A percentile compares a stretch with the other conserved stretches of the same genome.
Conservation (phyloP, 2,329 filamentous ascomycete genomes). For the Penicillium sp. region DNA sequence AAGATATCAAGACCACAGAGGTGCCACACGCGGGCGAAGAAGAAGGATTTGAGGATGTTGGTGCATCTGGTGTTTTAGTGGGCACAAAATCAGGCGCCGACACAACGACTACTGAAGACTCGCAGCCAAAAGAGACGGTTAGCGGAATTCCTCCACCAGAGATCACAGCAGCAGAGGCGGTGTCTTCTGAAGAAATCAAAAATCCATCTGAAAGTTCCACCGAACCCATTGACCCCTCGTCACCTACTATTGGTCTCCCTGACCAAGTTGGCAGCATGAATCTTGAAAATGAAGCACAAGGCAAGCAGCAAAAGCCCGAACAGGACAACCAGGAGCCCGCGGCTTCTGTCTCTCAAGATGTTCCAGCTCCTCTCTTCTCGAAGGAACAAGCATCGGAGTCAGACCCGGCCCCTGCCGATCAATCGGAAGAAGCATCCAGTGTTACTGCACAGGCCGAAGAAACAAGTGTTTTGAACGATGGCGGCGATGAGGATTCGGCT, state of each 20-base stretch:
- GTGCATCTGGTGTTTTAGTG: conserved; percentile 64
- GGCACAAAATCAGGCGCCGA: conserved; percentile 67
- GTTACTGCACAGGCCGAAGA: conserved; percentile 18
- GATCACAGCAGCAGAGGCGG: background rate
- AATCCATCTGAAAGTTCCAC: conserved; percentile 22
- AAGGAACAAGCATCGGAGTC: conserved; percentile 29
- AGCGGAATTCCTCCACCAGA: background rate
- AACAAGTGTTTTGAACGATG: conserved; percentile 20
- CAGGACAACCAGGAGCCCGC: conserved; percentile 25
- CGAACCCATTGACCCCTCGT: conserved; percentile 38
- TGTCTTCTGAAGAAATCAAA: conserved; percentile 3
- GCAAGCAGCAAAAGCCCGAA: conserved; percentile 6
- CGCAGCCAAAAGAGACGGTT: conserved; percentile 1
- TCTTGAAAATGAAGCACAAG: conserved; percentile 43
- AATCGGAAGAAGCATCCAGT: conserved; percentile 17
- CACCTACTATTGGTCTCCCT: conserved; percentile 55
- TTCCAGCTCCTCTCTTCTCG: conserved; percentile 65
- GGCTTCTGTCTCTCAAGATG: conserved; percentile 63
- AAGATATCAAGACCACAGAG: conserved; percentile 68
- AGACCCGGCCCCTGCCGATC: conserved; percentile 18
- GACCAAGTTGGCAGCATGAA: conserved; percentile 57
- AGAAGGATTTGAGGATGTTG: conserved; percentile 91
- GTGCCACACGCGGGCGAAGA: conserved; percentile 80
- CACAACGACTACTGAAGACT: conserved; percentile 33
- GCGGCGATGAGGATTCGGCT: conserved; percentile 22